Base-by-base conservation (phyloP, 345 rosid species). In the Microthlaspi erraticum region DNA sequence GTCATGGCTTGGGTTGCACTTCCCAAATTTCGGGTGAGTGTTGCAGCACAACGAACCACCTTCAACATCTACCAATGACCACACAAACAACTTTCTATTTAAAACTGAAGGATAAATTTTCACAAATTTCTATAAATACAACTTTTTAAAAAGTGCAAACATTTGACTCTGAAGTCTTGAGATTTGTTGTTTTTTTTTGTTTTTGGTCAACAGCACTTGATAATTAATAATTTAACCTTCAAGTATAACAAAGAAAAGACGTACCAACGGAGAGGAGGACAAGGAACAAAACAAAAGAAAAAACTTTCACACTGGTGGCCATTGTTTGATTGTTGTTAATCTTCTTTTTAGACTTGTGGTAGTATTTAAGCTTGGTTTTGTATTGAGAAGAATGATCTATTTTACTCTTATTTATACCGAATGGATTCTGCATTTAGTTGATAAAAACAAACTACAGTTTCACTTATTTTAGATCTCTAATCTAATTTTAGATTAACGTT, bases 11-110 rank as follows among this genome's bases (percentile, higher is more conserved):
- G 75, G 16, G 13, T 61, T 14, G 14, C 75, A 61, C 18, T 71
- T 61, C 8, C 75, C 75, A 52, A 71, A 71, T 18, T 52, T 71
- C 6, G 68, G 68, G 8, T 61, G 68, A 36, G n/a, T 71, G 56
- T 71, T 61, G 51, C 75, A 71, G 18, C 75, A 71, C 68, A 61
- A 33, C 0, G 68, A 71, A 12, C 44, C 68, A 39, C 65, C 61
- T 42, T 66, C 52, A 39, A 29, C 50, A 53, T 66, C 51, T 53
- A 36, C 52, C 32, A 41, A 41, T 8, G n/a, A n/a, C 18, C 18
- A 23, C 34, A 39, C 10, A 37, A 10, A 37, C 8, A 23, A 2
- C 26, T 23, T 23, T 23, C 26, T 23, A 23, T 2, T 23, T 23
- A 23, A 23, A 23, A 36, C 8, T 2, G 37, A 34, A 34, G 37